Percentiles rank a stretch among this genome's conserved stretches.
Conservation (phyloP, 495 filamentous ascomycete genomes). For the Hypoxylon perforatum region DNA sequence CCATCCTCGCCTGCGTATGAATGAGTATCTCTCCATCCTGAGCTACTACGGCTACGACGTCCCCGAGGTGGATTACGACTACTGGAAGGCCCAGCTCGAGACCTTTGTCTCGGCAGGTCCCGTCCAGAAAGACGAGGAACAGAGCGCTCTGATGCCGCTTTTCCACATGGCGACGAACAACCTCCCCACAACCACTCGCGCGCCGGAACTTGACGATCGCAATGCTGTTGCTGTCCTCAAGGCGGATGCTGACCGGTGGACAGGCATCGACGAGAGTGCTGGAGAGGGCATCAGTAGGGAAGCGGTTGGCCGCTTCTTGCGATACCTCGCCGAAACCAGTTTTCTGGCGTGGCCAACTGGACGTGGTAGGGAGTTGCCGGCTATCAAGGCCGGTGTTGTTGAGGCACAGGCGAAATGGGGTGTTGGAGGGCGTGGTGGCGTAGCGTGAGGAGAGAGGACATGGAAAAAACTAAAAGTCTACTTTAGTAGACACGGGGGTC, state of each 20-base stretch:
- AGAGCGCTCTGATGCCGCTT: slow-evolving; percentile 85
- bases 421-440: no score
- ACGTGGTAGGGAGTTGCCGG: slow-evolving; percentile 61
- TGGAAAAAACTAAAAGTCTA: no score
- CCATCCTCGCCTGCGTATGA: slow-evolving; percentile 83
- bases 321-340: slow-evolving; percentile 75
- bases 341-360: slow-evolving; percentile 71
- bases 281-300: slow-evolving; percentile 74
- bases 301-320: slow-evolving; percentile 76
- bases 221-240: slow-evolving; percentile 74
- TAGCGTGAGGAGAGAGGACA: no score
- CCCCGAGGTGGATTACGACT: slow-evolving; percentile 72
- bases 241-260: slow-evolving; percentile 68
- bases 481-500: no score
- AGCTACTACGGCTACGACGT: slow-evolving; percentile 81
- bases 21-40: slow-evolving; percentile 77
- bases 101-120: slow-evolving; percentile 68
- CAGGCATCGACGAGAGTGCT: slow-evolving; percentile 69
- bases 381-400: slow-evolving; percentile 58
- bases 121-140: slow-evolving; percentile 64
- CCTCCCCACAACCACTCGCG: slow-evolving; percentile 79
- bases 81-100: slow-evolving; percentile 66
- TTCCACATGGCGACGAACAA: slow-evolving; percentile 84
- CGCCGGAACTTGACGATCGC: slow-evolving; percentile 81
- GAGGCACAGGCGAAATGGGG: slow-evolving; percentile 64